Conservation (phyloP, 495 filamentous ascomycete species). For the Podospora didyma region DNA sequence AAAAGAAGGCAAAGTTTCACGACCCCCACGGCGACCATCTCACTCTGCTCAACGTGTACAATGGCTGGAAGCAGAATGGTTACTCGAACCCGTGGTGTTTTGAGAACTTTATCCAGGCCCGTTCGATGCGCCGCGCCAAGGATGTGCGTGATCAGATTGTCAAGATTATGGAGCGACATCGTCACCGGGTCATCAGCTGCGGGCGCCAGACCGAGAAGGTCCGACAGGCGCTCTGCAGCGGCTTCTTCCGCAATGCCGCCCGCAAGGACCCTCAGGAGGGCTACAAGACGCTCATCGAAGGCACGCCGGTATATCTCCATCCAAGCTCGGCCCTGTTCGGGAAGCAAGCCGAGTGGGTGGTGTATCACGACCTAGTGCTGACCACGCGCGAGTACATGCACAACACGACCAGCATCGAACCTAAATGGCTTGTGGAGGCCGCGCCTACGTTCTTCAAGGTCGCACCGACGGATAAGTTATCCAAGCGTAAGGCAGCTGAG, state of each 20-base stretch:
- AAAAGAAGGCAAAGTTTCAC: slow-evolving; percentile 97
- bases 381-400: slow-evolving; percentile 99
- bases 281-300: slow-evolving; percentile 94
- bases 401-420: slow-evolving; percentile 83
- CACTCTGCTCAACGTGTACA: slow-evolving; percentile 94
- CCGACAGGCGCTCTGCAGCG: slow-evolving; percentile 85
- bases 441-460: slow-evolving; percentile 99
- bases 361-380: slow-evolving; percentile 83
- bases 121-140: slow-evolving; percentile 79
- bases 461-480: slow-evolving; percentile 80
- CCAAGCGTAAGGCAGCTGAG: slow-evolving; percentile 90
- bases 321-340: slow-evolving; percentile 88
- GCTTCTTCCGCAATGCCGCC: slow-evolving; percentile 93
- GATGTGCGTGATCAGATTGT: slow-evolving; percentile 90
- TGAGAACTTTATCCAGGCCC: slow-evolving; percentile 96
- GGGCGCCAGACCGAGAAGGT: slow-evolving; percentile 83
- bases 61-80: slow-evolving; percentile 80
- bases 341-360: slow-evolving; percentile 92
- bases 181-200: slow-evolving; percentile 74
- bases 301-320: slow-evolving; percentile 92
- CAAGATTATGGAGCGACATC: slow-evolving; percentile 87
- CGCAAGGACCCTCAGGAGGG: slow-evolving; percentile 95
- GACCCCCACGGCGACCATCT: slow-evolving; percentile 93
- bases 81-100: slow-evolving; percentile 90
- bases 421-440: slow-evolving; percentile 85